Conservation (phyloP, 805 yeast species). For the Zygoascus biomembranicola region DNA sequence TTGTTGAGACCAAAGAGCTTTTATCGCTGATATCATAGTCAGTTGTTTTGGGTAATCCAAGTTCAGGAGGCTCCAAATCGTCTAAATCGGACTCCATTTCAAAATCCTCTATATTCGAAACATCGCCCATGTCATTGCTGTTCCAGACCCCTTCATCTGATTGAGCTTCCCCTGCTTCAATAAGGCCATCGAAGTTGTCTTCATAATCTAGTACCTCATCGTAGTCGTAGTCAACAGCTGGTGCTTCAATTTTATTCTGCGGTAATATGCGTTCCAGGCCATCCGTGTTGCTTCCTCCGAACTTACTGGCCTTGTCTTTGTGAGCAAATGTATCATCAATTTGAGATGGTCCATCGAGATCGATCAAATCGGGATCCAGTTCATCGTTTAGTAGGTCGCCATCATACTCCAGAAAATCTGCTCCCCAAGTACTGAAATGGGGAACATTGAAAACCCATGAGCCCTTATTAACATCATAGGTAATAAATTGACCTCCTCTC, state of each 20-base stretch:
- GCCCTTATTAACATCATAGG: slow-evolving; percentile 68
- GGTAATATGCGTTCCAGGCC: background rate
- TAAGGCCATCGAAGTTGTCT: background rate
- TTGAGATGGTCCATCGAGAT: background rate
- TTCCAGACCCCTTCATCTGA: background rate
- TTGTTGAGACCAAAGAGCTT: background rate
- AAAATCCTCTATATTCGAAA: background rate
- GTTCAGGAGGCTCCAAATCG: background rate
- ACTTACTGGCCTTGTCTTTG: background rate
- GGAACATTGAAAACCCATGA: slow-evolving; percentile 75
- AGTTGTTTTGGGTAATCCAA: background rate
- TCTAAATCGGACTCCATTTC: background rate
- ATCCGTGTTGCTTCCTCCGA: background rate
- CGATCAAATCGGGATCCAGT: background rate
- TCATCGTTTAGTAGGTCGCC: slow-evolving; percentile 51
- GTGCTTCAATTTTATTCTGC: background rate
- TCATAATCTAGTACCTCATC: background rate
- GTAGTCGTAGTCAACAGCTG: background rate
- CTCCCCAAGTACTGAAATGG: slow-evolving; percentile 94
- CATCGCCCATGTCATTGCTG: background rate
- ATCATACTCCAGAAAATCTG: slow-evolving; percentile 28
- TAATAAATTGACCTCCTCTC: slow-evolving; percentile 69
- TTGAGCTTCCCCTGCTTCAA: background rate
- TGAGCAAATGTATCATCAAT: background rate
- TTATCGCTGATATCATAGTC: background rate